Evolutionary conservation across 140 eudicot genomes (phyloP).

Genomic region (Ambrosia hybrid): DNA sequence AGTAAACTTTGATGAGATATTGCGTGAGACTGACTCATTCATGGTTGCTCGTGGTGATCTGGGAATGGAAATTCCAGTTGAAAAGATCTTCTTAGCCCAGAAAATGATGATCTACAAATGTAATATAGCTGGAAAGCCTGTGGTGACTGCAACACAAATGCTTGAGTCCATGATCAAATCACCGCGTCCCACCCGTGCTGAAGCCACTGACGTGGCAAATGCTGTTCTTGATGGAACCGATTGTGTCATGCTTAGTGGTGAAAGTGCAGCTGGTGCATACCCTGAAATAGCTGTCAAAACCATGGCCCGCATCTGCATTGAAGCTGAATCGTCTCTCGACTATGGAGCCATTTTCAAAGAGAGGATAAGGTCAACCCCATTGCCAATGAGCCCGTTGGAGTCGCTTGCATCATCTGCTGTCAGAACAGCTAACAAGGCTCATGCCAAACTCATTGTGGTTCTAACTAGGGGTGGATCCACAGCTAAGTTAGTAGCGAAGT

Average conservation of each 20-base stretch:
- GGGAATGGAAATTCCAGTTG: conserved; percentile 66
- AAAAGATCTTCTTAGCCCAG: conserved; percentile 58
- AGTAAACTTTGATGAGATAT: conserved; percentile 54
- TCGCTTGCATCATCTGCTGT: conserved; percentile 61
- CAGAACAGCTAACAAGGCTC: conserved; percentile 55
- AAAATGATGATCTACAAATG: conserved; percentile 69
- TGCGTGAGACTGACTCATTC: conserved; percentile 57
- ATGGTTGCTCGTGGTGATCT: conserved; percentile 70
- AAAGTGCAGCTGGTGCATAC: conserved; percentile 57
- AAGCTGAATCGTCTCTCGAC: conserved; percentile 55
- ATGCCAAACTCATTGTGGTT: conserved; percentile 52
- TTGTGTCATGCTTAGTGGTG: conserved; percentile 62
- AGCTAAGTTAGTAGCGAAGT: conserved; percentile 57
- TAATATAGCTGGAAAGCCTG: conserved; percentile 52
- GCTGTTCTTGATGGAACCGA: conserved; percentile 63
- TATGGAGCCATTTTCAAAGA: conserved; percentile 49
- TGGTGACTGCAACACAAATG: conserved; percentile 61
- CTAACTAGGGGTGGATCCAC: conserved; percentile 56
- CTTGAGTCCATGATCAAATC: conserved; percentile 67
- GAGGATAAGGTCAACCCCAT: conserved; percentile 55
- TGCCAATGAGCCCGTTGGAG: conserved; percentile 64
- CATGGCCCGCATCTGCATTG: conserved; percentile 59
- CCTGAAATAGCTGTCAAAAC: conserved; percentile 52
- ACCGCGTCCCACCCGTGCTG: conserved; percentile 59
- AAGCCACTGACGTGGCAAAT: conserved; percentile 63